Evolutionary conservation across 495 filamentous ascomycete genomes (phyloP).

Genomic region (Penicillium desertorum): DNA sequence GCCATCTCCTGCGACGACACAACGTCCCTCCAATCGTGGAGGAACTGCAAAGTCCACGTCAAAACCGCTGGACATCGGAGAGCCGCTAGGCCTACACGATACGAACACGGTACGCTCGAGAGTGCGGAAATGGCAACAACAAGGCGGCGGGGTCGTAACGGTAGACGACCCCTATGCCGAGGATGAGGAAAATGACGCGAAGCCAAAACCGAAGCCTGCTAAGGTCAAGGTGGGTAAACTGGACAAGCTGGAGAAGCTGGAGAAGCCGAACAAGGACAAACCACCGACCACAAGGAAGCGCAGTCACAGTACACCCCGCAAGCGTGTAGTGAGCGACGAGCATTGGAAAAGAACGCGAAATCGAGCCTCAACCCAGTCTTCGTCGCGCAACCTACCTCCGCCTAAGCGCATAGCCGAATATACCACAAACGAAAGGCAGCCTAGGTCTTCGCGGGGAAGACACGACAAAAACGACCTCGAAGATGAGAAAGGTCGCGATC

Average conservation of each 20-base stretch:
- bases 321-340: constrained; percentile 76
- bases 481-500: constrained; percentile 15
- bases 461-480: constrained; percentile 26
- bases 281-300: constrained; percentile 28
- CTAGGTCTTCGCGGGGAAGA: constrained; percentile 23
- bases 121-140: constrained; percentile 73
- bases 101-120: constrained; percentile 64
- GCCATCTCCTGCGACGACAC: constrained; percentile 46
- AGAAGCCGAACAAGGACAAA: constrained; percentile 19
- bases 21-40: constrained; percentile 42
- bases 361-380: constrained; percentile 47
- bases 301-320: constrained; percentile 62
- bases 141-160: constrained; percentile 59
- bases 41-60: constrained; percentile 40
- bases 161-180: constrained; percentile 46
- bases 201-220: constrained; percentile 28
- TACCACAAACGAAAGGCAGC: constrained; percentile 40
- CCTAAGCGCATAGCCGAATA: constrained; percentile 47
- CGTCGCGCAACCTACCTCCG: constrained; percentile 53
- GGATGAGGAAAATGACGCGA: constrained; percentile 35
- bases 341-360: constrained; percentile 61
- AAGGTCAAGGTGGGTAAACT: constrained; percentile 28
- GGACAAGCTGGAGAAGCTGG: constrained; percentile 20
- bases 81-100: constrained; percentile 52
- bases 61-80: constrained; percentile 52